Evolutionary conservation across 345 rosid species (phyloP), one percentile per base, ranked within the genome.

Genomic region (Aquilaria malaccensis): DNA sequence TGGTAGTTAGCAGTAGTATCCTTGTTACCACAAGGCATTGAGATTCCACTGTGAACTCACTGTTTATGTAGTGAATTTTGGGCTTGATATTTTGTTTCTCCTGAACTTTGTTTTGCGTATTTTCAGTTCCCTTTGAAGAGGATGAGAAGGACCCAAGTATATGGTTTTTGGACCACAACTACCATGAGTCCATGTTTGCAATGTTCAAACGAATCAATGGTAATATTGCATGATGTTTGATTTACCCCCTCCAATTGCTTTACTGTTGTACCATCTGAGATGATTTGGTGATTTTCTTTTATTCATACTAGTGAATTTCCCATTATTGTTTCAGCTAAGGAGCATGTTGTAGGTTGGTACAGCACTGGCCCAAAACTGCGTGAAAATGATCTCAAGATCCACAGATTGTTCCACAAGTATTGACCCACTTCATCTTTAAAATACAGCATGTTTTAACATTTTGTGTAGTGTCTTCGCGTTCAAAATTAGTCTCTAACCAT

Each of bases 121-220:
- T 67, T 62, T 15, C 83, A 94, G 96, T 94, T 64, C 99, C 99
- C 7, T 90, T 90, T 51, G 99, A 94, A 75, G 99, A 94, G 75
- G 99, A 94, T 67, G 97, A 90, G 37, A 94, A 86, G 72, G 97
- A 90, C 65, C 64, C 95, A 2, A 76, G 87, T 72, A 89, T 94
- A 11, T 94, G 97, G 99, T 94, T 90, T 79, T 84, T 94, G 65
- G 96, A 94, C 80, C 97, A 90, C 74, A 94, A 90, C 72, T 94
- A 94, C 80, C 99, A 90, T 45, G 99, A 88, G 68, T 78, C 97
- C 0, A 87, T 94, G 99, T 90, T 81, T 74, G 85, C 94, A 55
- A 90, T 94, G 99, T 90, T 94, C 74, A 94, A 94, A 78, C 87
- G 99, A 70, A 94, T 90, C 37, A 90, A 94, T 59, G 99, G 96